Evolutionary conservation across 2,329 filamentous ascomycete species (phyloP), one percentile per base, ranked within the genome.

Genomic region (Fusarium metavorans): DNA sequence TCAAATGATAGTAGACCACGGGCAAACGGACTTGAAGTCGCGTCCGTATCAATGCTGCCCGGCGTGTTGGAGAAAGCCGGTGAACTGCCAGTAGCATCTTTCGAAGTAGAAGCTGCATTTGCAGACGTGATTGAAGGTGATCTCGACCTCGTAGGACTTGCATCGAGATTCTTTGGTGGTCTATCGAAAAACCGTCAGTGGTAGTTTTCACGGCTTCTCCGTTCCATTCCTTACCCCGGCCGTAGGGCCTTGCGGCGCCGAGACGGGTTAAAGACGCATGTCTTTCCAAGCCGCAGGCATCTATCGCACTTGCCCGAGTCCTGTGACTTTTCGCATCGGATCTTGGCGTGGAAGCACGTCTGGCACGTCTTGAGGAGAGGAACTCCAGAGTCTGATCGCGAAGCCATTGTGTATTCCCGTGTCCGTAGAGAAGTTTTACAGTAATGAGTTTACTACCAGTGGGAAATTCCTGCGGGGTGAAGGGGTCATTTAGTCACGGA

Each of bases 321-420:
- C 23, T 82, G 80, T 0, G 81, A 79, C 45, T 80, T 81, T 52
- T 80, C 77, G 66, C 81, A 82, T 18, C 80, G 74, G n/a, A 83
- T 83, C 52, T 82, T 82, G 62, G 81, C 81, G 27, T 80, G 79
- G 63, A 81, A 81, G 67, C 81, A 82, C 25, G 80, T 80, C 67
- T 82, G 80, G 48, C 81, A 83, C 9, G 81, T 83, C 62, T 81
- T 82, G 37, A 78, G 70, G 50, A 78, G 56, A 35, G 69, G 61
- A 11, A 62, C 57, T 34, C 52, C 63, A 35, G 69, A 10, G 9
- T 75, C 70, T 4, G 66, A 18, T 48, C 63, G 67, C 6, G 72
- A 74, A 7, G 72, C 59, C 72, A 74, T 74, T 27, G 34, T 23
- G 25, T 63, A n/a, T 43, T 27, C 9, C 27, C 43, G 43, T 48